Percentiles rank a stretch among this genome's conserved stretches.
phyloP scores from a whole-genome alignment of 2,329 filamentous ascomycete species.

The Colletotrichum somersetense region DNA sequence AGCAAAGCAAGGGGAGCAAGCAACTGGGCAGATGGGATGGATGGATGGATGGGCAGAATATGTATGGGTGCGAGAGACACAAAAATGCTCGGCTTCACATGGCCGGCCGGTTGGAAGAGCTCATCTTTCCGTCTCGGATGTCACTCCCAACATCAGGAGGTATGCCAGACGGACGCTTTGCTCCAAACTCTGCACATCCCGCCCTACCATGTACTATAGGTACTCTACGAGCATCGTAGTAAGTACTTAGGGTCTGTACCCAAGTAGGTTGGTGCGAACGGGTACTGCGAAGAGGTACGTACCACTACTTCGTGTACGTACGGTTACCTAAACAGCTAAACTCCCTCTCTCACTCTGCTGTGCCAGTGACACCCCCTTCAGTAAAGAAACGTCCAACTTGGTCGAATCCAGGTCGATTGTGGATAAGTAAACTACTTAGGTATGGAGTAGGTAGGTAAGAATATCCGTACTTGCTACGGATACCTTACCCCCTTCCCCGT shows the following conservation, averaged over 20 bases:
- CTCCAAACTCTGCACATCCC: neutral
- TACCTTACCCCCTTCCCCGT: neutral
- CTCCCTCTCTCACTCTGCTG: neutral
- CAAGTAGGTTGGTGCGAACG: too few relatives aligned
- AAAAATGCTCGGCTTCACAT: constrained; percentile 9
- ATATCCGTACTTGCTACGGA: too few relatives aligned
- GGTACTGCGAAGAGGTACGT: too few relatives aligned
- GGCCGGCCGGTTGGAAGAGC: neutral
- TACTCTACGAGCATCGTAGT: too few relatives aligned
- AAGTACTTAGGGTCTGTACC: too few relatives aligned
- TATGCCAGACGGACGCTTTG: neutral
- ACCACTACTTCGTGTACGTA: too few relatives aligned
- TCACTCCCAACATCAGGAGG: too few relatives aligned
- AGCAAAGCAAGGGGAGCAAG: neutral
- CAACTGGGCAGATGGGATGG: constrained; percentile 21
- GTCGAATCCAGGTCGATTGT: neutral
- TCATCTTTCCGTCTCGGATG: neutral
- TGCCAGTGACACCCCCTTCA: neutral
- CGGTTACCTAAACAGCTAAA: neutral
- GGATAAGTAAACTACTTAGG: too few relatives aligned
- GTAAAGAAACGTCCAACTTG: neutral
- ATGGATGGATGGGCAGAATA: constrained; percentile 21
- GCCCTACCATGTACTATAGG: neutral
- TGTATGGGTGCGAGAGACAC: neutral
- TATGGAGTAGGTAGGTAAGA: too few relatives aligned